Percentiles rank a stretch among this genome's conserved stretches.
Conservation (phyloP, 148 eudicot species). For the Suaeda aralocaspica region DNA sequence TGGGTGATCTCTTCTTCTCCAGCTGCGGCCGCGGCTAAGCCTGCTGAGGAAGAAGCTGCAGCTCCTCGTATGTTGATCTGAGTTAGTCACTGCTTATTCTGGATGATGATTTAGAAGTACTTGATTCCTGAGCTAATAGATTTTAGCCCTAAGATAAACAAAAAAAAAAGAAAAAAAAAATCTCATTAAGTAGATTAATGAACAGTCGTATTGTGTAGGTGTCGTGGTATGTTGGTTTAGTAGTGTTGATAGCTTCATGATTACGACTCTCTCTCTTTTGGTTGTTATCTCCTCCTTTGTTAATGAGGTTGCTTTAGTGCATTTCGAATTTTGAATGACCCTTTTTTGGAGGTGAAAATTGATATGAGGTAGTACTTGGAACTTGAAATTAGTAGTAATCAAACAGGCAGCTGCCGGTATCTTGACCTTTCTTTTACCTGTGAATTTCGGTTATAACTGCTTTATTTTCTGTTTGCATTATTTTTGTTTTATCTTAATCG, state of each 20-base stretch:
- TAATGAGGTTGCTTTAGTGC: background rate
- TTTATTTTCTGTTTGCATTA: background rate
- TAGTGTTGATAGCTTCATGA: conserved; percentile 12
- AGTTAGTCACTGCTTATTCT: background rate
- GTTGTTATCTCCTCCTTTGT: background rate
- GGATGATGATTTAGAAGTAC: background rate
- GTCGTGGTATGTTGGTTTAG: no score
- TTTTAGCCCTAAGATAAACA: background rate
- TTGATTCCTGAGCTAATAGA: background rate
- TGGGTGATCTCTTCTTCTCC: conserved; percentile 60
- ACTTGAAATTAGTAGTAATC: background rate
- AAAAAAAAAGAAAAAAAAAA: no score
- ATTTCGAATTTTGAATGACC: conserved; percentile 21
- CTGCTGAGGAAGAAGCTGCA: conserved; percentile 41
- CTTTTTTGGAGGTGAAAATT: background rate
- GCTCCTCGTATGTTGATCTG: conserved; percentile 18
- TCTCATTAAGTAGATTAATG: background rate
- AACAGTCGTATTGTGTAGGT: background rate
- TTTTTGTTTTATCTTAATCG: background rate
- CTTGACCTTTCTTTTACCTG: background rate
- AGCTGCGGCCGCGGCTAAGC: conserved; percentile 21
- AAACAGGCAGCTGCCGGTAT: conserved; percentile 18
- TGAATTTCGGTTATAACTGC: background rate
- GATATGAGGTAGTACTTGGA: no score
- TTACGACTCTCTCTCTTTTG: background rate